phyloP scores from a whole-genome alignment of 2,329 filamentous ascomycete genomes.

The Colletotrichum coccodes region DNA sequence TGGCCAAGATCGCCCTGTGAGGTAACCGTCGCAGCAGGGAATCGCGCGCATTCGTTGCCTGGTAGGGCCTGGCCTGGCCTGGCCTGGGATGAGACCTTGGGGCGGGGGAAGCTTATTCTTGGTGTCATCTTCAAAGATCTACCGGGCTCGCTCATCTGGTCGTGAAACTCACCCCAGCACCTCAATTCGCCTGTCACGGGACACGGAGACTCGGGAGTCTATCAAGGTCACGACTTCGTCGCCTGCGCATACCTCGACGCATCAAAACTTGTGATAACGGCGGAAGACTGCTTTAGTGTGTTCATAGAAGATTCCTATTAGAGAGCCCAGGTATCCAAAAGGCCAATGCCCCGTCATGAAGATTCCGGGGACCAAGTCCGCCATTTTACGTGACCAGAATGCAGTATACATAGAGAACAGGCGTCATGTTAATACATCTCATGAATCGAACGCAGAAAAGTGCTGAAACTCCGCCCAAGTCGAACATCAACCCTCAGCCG shows the following conservation, averaged over 20 bases:
- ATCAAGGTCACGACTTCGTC: not conserved
- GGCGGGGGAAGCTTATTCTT: not conserved
- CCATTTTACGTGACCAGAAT: not conserved
- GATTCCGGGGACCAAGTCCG: not conserved
- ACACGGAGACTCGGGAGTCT: not conserved
- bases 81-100: not conserved
- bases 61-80: too few species aligned
- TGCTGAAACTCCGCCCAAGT: not conserved
- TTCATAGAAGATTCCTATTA: not conserved
- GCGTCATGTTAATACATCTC: not conserved
- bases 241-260: not conserved
- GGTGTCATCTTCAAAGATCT: not conserved
- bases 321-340: not conserved
- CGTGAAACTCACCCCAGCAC: not conserved
- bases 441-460: not conserved
- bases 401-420: conserved; percentile 1
- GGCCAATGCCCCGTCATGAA: not conserved
- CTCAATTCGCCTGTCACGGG: not conserved
- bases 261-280: not conserved
- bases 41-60: not conserved
- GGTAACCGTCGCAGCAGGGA: not conserved
- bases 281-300: not conserved
- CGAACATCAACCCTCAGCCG: not conserved
- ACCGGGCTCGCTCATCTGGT: not conserved
- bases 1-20: not conserved